These are phyloP conservation scores for Verruconis gallopava DNA, from an alignment of 2,329 filamentous ascomycete genomes.

Conservation along the genomic window DNA sequence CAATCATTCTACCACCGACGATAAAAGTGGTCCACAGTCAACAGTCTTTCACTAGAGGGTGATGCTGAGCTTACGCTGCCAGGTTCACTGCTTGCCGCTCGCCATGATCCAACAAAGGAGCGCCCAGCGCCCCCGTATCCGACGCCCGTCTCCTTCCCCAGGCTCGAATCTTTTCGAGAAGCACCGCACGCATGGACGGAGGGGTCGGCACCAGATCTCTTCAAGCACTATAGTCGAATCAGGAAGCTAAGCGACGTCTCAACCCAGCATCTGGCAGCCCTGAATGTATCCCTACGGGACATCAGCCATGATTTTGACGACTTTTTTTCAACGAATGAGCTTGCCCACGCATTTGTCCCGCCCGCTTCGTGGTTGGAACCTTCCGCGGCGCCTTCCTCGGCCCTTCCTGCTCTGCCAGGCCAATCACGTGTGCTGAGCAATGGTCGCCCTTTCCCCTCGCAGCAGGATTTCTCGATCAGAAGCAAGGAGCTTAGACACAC, in stretches of 20 bases:
- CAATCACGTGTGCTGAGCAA: constrained; percentile 20
- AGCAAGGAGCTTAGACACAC: constrained; percentile 39
- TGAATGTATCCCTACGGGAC: constrained; percentile 31
- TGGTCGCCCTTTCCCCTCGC: constrained; percentile 33
- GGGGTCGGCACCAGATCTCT: constrained; percentile 26
- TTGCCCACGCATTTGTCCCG: constrained; percentile 27
- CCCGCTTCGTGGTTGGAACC: constrained; percentile 20
- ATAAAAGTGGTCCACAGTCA: no score
- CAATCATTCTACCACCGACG: no score
- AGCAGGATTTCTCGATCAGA: constrained; percentile 35
- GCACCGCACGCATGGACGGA: constrained; percentile 21
- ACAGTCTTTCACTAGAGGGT: constrained; percentile 20
- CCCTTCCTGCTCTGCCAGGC: constrained; percentile 9
- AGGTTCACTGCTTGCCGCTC: constrained; percentile 26
- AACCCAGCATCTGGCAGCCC: constrained; percentile 24
- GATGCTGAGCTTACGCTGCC: constrained; percentile 12
- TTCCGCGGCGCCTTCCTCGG: neutral
- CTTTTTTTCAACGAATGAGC: constrained; percentile 22
- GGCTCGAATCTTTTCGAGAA: constrained; percentile 20
- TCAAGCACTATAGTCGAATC: constrained; percentile 30
- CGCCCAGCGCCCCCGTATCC: constrained; percentile 36
- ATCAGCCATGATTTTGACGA: constrained; percentile 26
- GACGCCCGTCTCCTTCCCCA: constrained; percentile 40
- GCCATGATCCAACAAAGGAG: constrained; percentile 26
- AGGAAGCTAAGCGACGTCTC: constrained; percentile 30